Evolutionary conservation across 495 filamentous ascomycete genomes (phyloP), one percentile per base, ranked within the genome.

Genomic region (Podospora conica): DNA sequence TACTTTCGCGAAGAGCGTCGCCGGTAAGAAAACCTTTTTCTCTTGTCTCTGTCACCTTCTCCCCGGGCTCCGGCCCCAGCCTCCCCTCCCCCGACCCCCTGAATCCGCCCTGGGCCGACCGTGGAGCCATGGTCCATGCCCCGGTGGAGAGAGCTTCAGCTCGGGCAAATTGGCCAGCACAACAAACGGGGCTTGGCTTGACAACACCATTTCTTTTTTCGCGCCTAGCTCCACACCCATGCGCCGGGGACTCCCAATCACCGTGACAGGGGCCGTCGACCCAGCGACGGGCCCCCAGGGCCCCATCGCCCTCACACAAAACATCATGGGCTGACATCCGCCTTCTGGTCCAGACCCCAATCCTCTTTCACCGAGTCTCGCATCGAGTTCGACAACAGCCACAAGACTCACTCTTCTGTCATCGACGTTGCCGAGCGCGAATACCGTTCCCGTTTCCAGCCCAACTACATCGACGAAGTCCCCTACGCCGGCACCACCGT

Each of bases 401-500:
- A 86, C 78, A 73, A 75, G 60, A 78, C 78, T 65, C 76, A 84
- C 67, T 74, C 79, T 75, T 80, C 84, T 64, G 77, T 82, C 68
- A 85, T 96, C 77, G 93, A 97, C 84, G 76, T 90, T 68, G 89
- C 89, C 75, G 93, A 96, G 82, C 86, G 87, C 77, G 86, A 94
- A 76, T 95, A 90, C 80, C 92, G 92, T 77, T 84, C 88, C 77
- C 89, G 89, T 70, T 82, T 87, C 78, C 85, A 90, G 71, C 88
- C 90, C 61, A 84, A 78, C 68, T 89, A 89, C 84, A 83, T 83
- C 72, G 84, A 85, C 71, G 83, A 87, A 74, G 63, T 70, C 64
- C 56, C 63, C 63, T 83, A 84, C 75, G 80, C 83, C 68, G 74
- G 66, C 59, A 79, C 73, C 80, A 88, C 76, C 76, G 79, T 81